phyloP scores from a whole-genome alignment of 139 green algal species.

The Parachlorella kessleri region DNA sequence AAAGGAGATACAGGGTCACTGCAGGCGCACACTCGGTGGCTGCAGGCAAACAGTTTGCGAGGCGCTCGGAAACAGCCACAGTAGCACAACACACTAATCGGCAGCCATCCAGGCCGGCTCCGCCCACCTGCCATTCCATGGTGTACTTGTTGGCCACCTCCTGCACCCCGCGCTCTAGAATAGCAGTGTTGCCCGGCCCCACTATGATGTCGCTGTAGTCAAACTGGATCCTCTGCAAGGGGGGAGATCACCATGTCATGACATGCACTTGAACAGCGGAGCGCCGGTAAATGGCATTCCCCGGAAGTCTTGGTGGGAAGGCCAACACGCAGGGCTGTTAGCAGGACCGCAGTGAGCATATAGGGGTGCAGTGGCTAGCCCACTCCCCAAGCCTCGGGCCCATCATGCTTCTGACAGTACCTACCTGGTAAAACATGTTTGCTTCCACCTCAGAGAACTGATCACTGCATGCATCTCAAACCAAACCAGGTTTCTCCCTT shows the following conservation, averaged over 20 bases:
- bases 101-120: too few relatives aligned
- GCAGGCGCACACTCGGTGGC: too few relatives aligned
- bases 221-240: conserved; percentile 54
- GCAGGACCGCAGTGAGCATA: too few relatives aligned
- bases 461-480: too few relatives aligned
- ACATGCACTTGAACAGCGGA: too few relatives aligned
- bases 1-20: too few relatives aligned
- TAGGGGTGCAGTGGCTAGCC: neutral
- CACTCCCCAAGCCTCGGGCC: neutral
- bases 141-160: conserved; percentile 62
- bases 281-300: neutral
- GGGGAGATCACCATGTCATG: too few relatives aligned
- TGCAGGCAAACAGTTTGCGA: too few relatives aligned
- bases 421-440: conserved; percentile 67
- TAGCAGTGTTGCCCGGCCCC: conserved; percentile 57
- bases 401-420: neutral
- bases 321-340: conserved; percentile 1
- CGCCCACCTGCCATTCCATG: conserved; percentile 63
- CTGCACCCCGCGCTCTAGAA: conserved; percentile 67
- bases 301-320: neutral
- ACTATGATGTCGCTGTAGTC: conserved; percentile 68
- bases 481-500: too few relatives aligned
- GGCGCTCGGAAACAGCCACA: too few relatives aligned
- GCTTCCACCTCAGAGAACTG: conserved; percentile 59
- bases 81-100: too few relatives aligned